A percentile compares a stretch with the other conserved stretches of the same genome.
phyloP scores from a whole-genome alignment of 345 rosid genomes.

The Eucalyptus pauciflora region DNA sequence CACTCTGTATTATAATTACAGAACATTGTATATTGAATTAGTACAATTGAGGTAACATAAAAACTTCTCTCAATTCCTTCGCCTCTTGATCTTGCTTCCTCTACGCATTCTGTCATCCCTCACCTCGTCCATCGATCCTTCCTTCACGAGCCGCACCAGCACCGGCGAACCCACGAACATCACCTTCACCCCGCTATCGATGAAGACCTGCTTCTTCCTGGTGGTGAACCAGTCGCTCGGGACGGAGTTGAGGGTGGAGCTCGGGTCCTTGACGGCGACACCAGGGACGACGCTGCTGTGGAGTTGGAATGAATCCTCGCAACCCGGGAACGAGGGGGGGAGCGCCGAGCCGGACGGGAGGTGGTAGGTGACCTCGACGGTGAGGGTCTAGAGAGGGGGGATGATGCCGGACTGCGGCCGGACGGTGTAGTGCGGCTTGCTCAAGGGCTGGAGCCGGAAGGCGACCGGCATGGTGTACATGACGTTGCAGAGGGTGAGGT shows the following conservation, averaged over 20 bases:
- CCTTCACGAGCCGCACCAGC: constrained; percentile 27
- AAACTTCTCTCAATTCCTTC: no score
- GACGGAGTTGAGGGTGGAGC: constrained; percentile 25
- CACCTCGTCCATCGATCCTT: constrained; percentile 44
- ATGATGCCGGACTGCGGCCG: constrained; percentile 51
- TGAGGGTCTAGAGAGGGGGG: constrained; percentile 28
- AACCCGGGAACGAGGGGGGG: constrained; percentile 28
- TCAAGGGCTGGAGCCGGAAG: constrained; percentile 38
- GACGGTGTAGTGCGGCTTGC: constrained; percentile 24
- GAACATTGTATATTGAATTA: no score
- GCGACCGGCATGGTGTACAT: constrained; percentile 74
- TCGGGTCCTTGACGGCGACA: constrained; percentile 31
- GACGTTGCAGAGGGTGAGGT: constrained; percentile 43
- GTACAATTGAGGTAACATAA: no score
- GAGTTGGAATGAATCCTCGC: constrained; percentile 37
- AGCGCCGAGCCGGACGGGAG: constrained; percentile 18
- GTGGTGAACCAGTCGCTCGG: constrained; percentile 58
- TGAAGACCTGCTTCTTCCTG: constrained; percentile 54
- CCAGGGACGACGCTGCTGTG: constrained; percentile 71
- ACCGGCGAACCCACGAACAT: constrained; percentile 56
- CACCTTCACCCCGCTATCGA: constrained; percentile 46
- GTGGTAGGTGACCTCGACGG: constrained; percentile 38
- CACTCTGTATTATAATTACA: no score
- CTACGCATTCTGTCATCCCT: constrained; percentile 1
- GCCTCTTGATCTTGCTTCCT: no score